Evolutionary conservation across 352 stramenopile genomes (phyloP).

Genomic region (Globisporangium heterothallicum): DNA sequence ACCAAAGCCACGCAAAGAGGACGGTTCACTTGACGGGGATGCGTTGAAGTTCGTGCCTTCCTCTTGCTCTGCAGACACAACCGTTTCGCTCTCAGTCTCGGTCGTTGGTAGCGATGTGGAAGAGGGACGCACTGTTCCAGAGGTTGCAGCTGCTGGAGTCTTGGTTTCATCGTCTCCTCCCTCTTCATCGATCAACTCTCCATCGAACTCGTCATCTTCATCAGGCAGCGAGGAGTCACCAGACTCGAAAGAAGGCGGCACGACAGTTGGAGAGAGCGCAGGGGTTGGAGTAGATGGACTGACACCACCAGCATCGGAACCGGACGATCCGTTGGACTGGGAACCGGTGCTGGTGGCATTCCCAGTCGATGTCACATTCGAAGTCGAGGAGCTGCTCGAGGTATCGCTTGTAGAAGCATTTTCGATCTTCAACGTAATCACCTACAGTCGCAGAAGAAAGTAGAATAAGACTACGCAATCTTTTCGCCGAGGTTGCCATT

Average conservation of each 20-base stretch:
- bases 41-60: too few relatives aligned
- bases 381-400: not conserved
- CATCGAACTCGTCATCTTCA: not conserved
- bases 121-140: not conserved
- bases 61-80: slow-evolving; percentile 21
- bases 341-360: not conserved
- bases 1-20: slow-evolving; percentile 49
- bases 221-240: not conserved
- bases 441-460: slow-evolving; percentile 18
- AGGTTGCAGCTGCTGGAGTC: not conserved
- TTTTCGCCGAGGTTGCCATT: too few relatives aligned
- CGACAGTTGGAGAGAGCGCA: not conserved
- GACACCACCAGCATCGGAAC: not conserved
- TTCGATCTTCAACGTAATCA: slow-evolving; percentile 29
- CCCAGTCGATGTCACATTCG: not conserved
- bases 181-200: slow-evolving; percentile 3
- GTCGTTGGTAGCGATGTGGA: not conserved
- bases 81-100: slow-evolving; percentile 1
- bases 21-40: slow-evolving; percentile 17
- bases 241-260: not conserved
- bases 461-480: too few relatives aligned
- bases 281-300: not conserved
- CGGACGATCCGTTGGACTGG: not conserved
- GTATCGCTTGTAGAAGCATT: not conserved
- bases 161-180: not conserved